Percentiles rank a stretch among this genome's conserved stretches.
Evolutionary conservation across 1,284 basidiomycete species (phyloP).

Genomic region (Leccinum angustisporum): DNA sequence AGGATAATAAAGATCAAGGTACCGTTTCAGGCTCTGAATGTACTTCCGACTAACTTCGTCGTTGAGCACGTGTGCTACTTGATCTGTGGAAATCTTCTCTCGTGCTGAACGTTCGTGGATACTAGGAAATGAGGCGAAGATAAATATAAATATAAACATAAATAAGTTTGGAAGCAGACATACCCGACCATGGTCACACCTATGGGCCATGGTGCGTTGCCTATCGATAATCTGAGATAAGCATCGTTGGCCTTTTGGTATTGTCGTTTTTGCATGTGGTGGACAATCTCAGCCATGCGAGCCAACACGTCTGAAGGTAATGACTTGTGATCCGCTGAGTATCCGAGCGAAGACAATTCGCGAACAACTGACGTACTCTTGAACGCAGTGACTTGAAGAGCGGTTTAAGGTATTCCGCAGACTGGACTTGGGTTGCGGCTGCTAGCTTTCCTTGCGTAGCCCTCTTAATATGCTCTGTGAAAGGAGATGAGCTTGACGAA

Average conservation of each 20-base stretch:
- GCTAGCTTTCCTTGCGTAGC: slow-evolving; percentile 92
- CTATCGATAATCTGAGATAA: slow-evolving; percentile 94
- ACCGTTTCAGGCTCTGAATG: slow-evolving; percentile 97
- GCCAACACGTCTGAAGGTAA: slow-evolving; percentile 85
- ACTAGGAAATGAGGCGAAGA: slow-evolving; percentile 42
- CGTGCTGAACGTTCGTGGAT: slow-evolving; percentile 97
- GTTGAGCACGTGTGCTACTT: slow-evolving; percentile 97
- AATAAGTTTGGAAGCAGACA: slow-evolving; percentile 30
- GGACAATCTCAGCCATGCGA: slow-evolving; percentile 92
- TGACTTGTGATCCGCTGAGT: slow-evolving; percentile 48
- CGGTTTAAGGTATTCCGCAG: slow-evolving; percentile 95
- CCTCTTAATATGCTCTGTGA: slow-evolving; percentile 72
- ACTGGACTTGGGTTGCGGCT: slow-evolving; percentile 93
- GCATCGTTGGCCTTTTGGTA: slow-evolving; percentile 97
- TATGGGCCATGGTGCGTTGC: slow-evolving; percentile 99
- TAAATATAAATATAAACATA: not conserved
- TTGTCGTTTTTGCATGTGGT: slow-evolving; percentile 92
- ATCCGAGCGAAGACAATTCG: slow-evolving; percentile 1
- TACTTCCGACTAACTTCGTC: slow-evolving; percentile 99
- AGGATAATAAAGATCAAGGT: slow-evolving; percentile 24
- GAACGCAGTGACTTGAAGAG: slow-evolving; percentile 89
- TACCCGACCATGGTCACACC: slow-evolving; percentile 99
- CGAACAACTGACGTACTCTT: slow-evolving; percentile 55
- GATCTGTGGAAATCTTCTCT: slow-evolving; percentile 95
- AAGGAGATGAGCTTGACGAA: slow-evolving; percentile 8